Evolutionary conservation across 495 filamentous ascomycete genomes (phyloP).

Genomic region (Hypoxylon rickii): DNA sequence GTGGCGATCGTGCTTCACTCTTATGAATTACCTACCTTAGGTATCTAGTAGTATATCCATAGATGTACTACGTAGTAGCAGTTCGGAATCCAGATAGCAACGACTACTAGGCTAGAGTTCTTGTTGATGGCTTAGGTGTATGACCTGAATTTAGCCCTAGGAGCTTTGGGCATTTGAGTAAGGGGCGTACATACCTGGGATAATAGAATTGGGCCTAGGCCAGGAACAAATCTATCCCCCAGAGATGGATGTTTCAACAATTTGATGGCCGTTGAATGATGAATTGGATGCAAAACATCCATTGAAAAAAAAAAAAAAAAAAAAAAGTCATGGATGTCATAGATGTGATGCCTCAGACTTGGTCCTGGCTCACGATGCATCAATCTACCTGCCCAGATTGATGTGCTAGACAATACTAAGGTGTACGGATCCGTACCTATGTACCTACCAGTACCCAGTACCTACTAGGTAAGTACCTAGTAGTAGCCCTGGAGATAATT

Average conservation of each 20-base stretch:
- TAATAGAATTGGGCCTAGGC: constrained; percentile 10
- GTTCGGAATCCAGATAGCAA: not conserved
- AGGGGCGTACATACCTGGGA: constrained; percentile 18
- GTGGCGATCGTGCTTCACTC: constrained; percentile 14
- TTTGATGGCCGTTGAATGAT: constrained; percentile 9
- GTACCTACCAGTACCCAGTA: too few relatives aligned
- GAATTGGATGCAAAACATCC: constrained; percentile 11
- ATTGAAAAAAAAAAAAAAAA: too few relatives aligned
- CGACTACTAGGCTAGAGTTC: constrained; percentile 1
- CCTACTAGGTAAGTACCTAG: too few relatives aligned
- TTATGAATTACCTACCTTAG: too few relatives aligned
- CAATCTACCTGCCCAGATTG: not conserved
- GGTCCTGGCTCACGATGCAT: constrained; percentile 7
- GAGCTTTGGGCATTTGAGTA: constrained; percentile 14
- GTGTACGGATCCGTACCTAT: too few relatives aligned
- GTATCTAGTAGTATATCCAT: too few relatives aligned
- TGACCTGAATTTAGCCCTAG: constrained; percentile 15
- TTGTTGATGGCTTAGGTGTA: not conserved
- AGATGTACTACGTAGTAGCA: too few relatives aligned
- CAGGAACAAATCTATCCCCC: constrained; percentile 23
- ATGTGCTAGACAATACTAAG: not conserved
- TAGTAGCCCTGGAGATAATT: too few relatives aligned
- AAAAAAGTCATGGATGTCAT: constrained; percentile 3
- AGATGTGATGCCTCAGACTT: not conserved
- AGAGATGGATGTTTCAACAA: constrained; percentile 30